These are phyloP conservation scores for Lipomyces sp. DNA, from an alignment of 805 yeast genomes.

Conservation along the genomic window DNA sequence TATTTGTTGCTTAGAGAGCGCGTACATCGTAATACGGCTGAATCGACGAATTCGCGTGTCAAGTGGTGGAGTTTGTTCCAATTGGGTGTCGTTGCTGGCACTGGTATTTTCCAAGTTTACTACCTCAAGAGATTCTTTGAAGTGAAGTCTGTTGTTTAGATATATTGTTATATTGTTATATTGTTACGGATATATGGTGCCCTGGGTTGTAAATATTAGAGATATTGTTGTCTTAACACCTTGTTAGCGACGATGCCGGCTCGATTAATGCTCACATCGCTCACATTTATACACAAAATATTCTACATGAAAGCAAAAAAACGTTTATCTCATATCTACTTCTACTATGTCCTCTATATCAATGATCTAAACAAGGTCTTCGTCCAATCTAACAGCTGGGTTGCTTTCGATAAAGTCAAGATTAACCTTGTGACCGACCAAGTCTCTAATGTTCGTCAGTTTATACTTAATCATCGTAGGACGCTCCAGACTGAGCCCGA, in stretches of 20 bases:
- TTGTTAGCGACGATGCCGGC: background rate
- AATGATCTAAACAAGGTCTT: constrained; percentile 48
- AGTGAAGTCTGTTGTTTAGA: constrained; percentile 83
- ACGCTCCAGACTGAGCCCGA: constrained; percentile 96
- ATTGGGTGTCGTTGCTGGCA: constrained; percentile 78
- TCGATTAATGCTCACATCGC: background rate
- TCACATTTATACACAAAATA: constrained; percentile 4
- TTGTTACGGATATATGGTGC: background rate
- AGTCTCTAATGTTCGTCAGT: constrained; percentile 92
- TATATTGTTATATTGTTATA: background rate
- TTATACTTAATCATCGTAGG: constrained; percentile 99
- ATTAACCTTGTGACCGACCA: constrained; percentile 95
- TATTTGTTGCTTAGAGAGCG: constrained; percentile 95
- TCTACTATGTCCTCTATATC: background rate
- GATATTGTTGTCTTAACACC: background rate
- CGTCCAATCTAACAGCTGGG: constrained; percentile 97
- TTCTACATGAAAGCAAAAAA: background rate
- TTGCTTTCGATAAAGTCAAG: constrained; percentile 92
- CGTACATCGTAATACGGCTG: constrained; percentile 98
- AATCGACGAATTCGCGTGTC: constrained; percentile 93
- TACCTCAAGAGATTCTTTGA: constrained; percentile 94
- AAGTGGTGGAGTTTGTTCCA: constrained; percentile 98
- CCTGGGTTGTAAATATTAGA: constrained; percentile 2
- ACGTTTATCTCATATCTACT: background rate
- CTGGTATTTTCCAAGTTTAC: constrained; percentile 90